Evolutionary conservation across 306 rosid genomes (phyloP), one percentile per base, ranked within the genome.

Genomic region (Citrullus mucosospermus): DNA sequence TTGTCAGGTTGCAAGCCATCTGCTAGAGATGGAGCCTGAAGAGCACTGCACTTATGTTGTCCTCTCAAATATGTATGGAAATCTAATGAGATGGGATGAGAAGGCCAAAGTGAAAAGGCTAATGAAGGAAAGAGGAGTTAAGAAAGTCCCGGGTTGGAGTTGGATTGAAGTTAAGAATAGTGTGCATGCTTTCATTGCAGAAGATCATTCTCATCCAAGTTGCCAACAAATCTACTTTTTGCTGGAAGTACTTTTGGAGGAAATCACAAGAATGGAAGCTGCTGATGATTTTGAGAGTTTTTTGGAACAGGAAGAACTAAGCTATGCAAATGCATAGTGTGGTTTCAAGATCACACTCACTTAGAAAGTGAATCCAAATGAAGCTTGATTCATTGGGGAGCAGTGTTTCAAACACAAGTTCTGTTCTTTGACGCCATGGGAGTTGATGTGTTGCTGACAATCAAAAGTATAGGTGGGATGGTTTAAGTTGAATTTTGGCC

Each of bases 111-210:
- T 93, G 66, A 88, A 89, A 65, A 91, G 85, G 89, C 80, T 91
- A 78, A 93, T 90, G 97, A 87, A 88, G 77, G 88, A 90, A 68
- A 89, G 91, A 79, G 88, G 91, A 46, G 96, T 91, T 78, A 91
- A 86, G 71, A 91, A 91, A 84, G 88, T 90, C 78, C 96, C 93
- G 17, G 93, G 97, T 81, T 93, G 91, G 90, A 90, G 96, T 86
- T 93, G 98, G 98, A 88, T 90, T 61, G 96, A 91, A 87, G 85
- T 86, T 54, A 79, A 87, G 72, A 90, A 88, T 72, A 77, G 90
- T 76, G 92, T 89, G 55, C 89, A 89, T 78, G 90, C 97, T 65
- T 93, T 91, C 82, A 93, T 90, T 85, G 97, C 96, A 20, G 91
- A 90, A 71, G 97, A 91, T 80, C 88, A 80, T 78, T 85, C 88